Percentiles rank a stretch among this genome's conserved stretches.
Evolutionary conservation across 805 yeast species (phyloP).

Genomic region (Suhomyces xylopsoci): DNA sequence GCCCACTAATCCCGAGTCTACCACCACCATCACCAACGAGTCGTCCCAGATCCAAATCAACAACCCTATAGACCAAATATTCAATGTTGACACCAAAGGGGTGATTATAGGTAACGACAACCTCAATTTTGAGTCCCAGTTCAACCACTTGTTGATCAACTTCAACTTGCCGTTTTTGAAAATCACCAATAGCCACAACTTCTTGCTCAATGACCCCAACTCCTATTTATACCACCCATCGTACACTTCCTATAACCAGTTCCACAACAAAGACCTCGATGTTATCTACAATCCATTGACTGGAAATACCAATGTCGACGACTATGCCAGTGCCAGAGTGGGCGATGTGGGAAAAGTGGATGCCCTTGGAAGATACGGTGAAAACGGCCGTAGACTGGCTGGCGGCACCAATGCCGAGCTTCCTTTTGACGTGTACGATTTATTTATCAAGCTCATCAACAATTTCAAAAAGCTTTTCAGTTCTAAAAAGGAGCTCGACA

Average conservation of each 20-base stretch:
- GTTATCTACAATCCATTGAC: constrained; percentile 41
- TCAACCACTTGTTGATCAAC: constrained; percentile 42
- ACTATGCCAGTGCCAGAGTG: background rate
- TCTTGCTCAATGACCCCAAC: constrained; percentile 38
- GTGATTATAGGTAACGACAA: constrained; percentile 45
- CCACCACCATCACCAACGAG: constrained; percentile 5
- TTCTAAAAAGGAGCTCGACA: constrained; percentile 41
- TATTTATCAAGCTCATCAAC: constrained; percentile 42
- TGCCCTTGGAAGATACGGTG: background rate
- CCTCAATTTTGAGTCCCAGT: constrained; percentile 43
- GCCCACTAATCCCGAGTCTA: background rate
- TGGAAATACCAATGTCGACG: constrained; percentile 11
- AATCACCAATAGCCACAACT: constrained; percentile 44
- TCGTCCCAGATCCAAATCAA: constrained; percentile 26
- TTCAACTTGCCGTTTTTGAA: constrained; percentile 43
- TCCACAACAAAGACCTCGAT: constrained; percentile 35
- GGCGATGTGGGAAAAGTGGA: constrained; percentile 7
- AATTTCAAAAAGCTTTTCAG: constrained; percentile 40
- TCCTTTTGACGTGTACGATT: constrained; percentile 41
- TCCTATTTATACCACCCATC: constrained; percentile 42
- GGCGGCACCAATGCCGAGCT: constrained; percentile 16
- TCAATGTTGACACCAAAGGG: constrained; percentile 42
- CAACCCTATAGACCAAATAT: constrained; percentile 45
- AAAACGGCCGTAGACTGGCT: background rate
- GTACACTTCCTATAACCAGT: constrained; percentile 33